Conservation (phyloP, 495 filamentous ascomycete genomes). For the Thermothielavioides terrestris region DNA sequence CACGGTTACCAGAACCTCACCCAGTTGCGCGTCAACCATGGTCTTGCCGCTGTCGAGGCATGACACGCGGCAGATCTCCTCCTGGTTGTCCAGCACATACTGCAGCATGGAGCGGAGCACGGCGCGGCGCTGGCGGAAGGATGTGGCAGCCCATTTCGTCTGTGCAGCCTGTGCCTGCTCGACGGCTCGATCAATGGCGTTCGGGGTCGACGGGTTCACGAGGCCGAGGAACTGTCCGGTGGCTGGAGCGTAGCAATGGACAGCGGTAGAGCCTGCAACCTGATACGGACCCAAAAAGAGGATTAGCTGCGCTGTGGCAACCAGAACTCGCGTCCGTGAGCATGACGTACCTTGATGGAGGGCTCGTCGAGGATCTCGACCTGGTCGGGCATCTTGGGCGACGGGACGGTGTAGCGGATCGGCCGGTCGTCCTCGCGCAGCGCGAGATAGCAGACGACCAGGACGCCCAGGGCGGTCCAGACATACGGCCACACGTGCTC, state of each 20-base stretch:
- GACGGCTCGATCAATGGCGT: slow-evolving; percentile 74
- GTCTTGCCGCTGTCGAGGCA: slow-evolving; percentile 98
- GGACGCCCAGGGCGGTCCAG: slow-evolving; percentile 20
- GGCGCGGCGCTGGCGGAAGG: slow-evolving; percentile 65
- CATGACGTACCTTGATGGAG: slow-evolving; percentile 36
- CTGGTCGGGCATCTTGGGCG: slow-evolving; percentile 35
- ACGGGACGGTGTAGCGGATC: slow-evolving; percentile 31
- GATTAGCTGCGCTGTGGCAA: not conserved
- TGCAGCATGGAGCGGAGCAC: slow-evolving; percentile 77
- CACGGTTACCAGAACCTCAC: slow-evolving; percentile 85
- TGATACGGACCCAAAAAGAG: slow-evolving; percentile 15
- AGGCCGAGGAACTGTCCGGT: slow-evolving; percentile 75
- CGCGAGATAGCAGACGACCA: slow-evolving; percentile 23
- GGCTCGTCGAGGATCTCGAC: slow-evolving; percentile 57
- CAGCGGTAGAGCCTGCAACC: slow-evolving; percentile 48
- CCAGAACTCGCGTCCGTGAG: no score
- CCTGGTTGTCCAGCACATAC: slow-evolving; percentile 81
- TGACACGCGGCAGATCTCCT: slow-evolving; percentile 72
- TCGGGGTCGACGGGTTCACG: slow-evolving; percentile 67
- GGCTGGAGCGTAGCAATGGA: slow-evolving; percentile 86
- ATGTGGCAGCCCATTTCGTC: slow-evolving; percentile 68
- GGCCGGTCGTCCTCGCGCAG: slow-evolving; percentile 25
- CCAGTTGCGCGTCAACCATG: slow-evolving; percentile 82
- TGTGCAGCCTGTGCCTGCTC: slow-evolving; percentile 68
- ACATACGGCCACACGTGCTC: slow-evolving; percentile 11